These are phyloP conservation scores for Bryoerythrophyllum caledonicum DNA, from an alignment of 225 moss, liverwort and hornwort species.

Conservation along the genomic window DNA sequence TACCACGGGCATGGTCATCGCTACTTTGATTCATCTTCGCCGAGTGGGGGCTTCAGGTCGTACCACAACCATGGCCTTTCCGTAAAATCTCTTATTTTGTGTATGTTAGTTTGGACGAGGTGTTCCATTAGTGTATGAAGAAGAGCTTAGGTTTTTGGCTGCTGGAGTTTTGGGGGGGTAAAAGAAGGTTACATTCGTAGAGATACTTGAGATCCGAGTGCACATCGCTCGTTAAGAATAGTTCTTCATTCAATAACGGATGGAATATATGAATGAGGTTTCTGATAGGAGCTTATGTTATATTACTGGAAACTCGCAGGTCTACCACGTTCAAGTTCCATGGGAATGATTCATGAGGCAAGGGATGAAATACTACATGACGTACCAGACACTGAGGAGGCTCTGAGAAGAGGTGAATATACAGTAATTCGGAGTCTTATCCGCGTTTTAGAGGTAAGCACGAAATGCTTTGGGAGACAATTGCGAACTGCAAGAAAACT, in stretches of 20 bases:
- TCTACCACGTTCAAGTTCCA: conserved; percentile 88
- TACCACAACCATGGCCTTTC: conserved; percentile 17
- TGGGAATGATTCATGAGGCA: conserved; percentile 93
- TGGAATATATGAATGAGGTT: conserved; percentile 7
- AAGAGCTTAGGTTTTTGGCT: no score
- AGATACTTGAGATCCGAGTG: conserved; percentile 15
- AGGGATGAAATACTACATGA: conserved; percentile 66
- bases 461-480: conserved; percentile 16
- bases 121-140: neutral
- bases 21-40: conserved; percentile 90
- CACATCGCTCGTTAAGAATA: neutral
- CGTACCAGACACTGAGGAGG: conserved; percentile 90
- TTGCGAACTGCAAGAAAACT: neutral
- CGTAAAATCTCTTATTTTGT: neutral
- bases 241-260: neutral
- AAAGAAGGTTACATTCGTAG: conserved; percentile 2
- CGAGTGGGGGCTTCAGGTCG: conserved; percentile 85
- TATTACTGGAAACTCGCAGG: conserved; percentile 47
- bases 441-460: conserved; percentile 89
- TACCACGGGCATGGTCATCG: conserved; percentile 99
- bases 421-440: conserved; percentile 98
- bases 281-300: conserved; percentile 7
- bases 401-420: conserved; percentile 93
- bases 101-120: conserved; percentile 3
- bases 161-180: neutral